Conservation (phyloP, 805 yeast genomes). For the Schwanniomyces pseudopolymorphus region DNA sequence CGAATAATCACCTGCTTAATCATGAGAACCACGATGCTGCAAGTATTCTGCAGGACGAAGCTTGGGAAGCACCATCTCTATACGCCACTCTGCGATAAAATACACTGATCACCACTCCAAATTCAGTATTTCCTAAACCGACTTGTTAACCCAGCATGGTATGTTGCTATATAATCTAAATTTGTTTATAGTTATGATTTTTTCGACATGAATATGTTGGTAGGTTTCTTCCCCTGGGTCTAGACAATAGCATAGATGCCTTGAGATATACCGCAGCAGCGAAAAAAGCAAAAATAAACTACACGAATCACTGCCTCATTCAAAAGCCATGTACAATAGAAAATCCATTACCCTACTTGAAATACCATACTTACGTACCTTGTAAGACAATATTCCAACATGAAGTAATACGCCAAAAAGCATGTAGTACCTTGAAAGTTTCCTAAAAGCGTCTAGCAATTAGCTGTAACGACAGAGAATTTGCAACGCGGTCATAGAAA, state of each 20-base stretch:
- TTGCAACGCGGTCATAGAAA: not conserved
- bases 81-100: no score
- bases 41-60: not conserved
- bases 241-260: not conserved
- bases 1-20: not conserved
- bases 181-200: not conserved
- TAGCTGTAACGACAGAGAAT: not conserved
- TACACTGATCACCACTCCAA: no score
- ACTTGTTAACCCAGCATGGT: no score
- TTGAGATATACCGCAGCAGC: not conserved
- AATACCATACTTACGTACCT: not conserved
- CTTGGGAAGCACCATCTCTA: not conserved
- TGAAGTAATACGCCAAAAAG: not conserved
- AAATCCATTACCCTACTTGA: not conserved
- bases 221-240: not conserved
- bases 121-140: no score
- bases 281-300: not conserved
- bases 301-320: slow-evolving; percentile 1
- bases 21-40: not conserved
- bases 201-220: not conserved
- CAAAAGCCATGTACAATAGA: not conserved
- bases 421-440: not conserved
- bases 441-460: not conserved
- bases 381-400: not conserved
- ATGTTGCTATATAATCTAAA: not conserved